Base-by-base conservation (phyloP, 1,139 yeast genomes). In the Pichia sp. region DNA sequence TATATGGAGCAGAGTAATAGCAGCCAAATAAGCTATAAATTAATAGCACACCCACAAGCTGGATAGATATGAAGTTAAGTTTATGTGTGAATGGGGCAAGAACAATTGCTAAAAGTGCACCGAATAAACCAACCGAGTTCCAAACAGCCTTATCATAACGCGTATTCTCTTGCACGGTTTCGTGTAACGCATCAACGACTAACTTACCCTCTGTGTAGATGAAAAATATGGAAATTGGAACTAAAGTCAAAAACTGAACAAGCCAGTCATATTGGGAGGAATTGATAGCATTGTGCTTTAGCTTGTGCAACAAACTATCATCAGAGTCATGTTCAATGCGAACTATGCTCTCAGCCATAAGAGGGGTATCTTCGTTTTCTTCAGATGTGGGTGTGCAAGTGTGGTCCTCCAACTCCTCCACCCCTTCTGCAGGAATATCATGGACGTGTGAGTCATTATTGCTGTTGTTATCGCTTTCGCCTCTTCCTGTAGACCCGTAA, bases 201-300 rank as follows among this genome's bases (percentile, higher is more conserved):
- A 82, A 62, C 42, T 64, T 67, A 1, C 79, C 74, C 30, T 69
- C 64, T 33, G 69, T 62, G 46, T 69, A 74, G 15, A 76, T 51
- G 21, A 79, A 45, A 30, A 72, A 67, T 1, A 76, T 62, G 0
- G 78, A 64, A n/a, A 82, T 34, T 5, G 95, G 94, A 7, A 79
- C 84, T 23, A 79, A 57, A 4, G 79, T 45, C 22, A 82, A 48
- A 49, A 74, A 84, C 56, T 86, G 95, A 19, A 84, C 48, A 8
- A 79, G 68, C 95, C 96, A 86, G 50, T 83, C 94, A 53, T 81
- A 85, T 31, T 79, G 67, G 42, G 67, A 66, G 6, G 73, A 67
- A 36, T 69, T 68, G 24, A 56, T 51, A 20, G 65, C 59, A 4
- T 54, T 48, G 4, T 44, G 39, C 29, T 50, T 54, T 22, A 52